Evolutionary conservation across 106 monocot genomes (phyloP), one percentile per base, ranked within the genome.

Genomic region (Dendrobium huoshanense): DNA sequence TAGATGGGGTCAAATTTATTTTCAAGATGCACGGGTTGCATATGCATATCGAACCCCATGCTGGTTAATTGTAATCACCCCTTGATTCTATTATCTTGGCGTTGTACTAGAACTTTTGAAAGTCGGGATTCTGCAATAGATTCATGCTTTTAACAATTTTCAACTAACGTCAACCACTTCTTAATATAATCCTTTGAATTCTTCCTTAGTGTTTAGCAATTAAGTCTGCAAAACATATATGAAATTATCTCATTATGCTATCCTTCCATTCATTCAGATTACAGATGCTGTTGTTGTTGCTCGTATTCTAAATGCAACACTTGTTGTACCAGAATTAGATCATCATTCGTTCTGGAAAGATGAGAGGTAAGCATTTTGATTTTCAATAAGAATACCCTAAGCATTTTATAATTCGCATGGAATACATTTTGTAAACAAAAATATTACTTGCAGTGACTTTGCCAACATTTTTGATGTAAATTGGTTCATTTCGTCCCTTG

Each of bases 261-360:
- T 22, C 19, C 58, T 77, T 85, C 17, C 5, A 16, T 75, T 19
- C 31, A 41, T 77, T 73, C 87, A 98, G 98, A 93, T 98, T 78
- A 89, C 85, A 31, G 94, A 98, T 89, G 98, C 98, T 31, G 95
- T 95, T 77, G 92, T 93, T 77, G 92, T 98, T 82, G 98, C 98
- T 22, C 82, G 95, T 51, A 88, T 98, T 79, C 83, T 98, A 73
- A 98, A 98, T 85, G 98, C 94, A 13, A 95, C 95, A 44, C 91
- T 98, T 80, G 98, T 98, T 80, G 42, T 98, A 79, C 98, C 98
- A 73, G 88, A 92, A 79, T 81, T 98, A 70, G 98, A 98, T 89
- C 98, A 92, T 64, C 72, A 87, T 84, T 98, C 98, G 6, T 98
- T 89, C 72, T 98, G 98, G 98, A 98, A 95, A 84, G 98, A 98